These are phyloP conservation scores for Paramecium biaurelia DNA, from an alignment of 73 alveolate species.

Conservation along the genomic window DNA sequence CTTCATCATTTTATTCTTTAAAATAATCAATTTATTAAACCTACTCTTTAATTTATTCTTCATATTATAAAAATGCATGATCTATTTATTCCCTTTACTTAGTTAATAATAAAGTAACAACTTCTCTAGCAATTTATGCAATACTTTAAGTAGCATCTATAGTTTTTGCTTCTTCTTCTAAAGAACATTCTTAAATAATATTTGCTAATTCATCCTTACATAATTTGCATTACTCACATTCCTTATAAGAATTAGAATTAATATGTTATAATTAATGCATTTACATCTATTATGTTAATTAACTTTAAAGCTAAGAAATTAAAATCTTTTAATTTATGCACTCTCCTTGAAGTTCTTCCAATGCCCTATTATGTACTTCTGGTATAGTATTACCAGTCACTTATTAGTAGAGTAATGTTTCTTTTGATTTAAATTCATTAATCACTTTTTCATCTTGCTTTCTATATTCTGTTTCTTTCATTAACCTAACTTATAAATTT, in stretches of 20 bases:
- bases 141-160: neutral
- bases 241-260: neutral
- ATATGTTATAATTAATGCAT: neutral
- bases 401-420: neutral
- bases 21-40: neutral
- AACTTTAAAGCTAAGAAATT: neutral
- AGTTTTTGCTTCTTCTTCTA: neutral
- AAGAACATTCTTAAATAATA: neutral
- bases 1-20: slow-evolving; percentile 27
- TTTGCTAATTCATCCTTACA: neutral
- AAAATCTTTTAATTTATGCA: neutral
- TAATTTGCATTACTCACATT: slow-evolving; percentile 2
- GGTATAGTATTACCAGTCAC: neutral
- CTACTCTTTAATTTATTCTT: neutral
- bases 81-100: neutral
- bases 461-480: neutral
- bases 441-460: slow-evolving; percentile 12
- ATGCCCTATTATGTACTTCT: neutral
- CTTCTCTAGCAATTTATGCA: neutral
- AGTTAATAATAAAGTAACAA: neutral
- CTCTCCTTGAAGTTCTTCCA: neutral
- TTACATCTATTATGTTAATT: neutral
- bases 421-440: neutral
- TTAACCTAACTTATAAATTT: neutral
- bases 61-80: neutral